phyloP scores from a whole-genome alignment of 1,139 yeast species.

The Debaryomyces subglobosus region DNA sequence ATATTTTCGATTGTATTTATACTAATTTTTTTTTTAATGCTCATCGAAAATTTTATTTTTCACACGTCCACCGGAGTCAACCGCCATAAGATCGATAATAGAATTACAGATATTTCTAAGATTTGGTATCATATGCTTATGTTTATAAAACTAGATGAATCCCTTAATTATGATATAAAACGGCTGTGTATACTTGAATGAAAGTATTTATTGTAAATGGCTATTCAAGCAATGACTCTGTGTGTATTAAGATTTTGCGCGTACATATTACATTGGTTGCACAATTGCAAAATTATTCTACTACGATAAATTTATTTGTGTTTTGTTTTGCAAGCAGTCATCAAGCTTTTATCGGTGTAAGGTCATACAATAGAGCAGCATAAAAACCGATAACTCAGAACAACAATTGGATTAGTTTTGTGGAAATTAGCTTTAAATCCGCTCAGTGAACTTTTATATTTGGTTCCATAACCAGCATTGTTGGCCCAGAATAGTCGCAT shows the following conservation, averaged over 20 bases:
- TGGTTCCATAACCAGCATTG: background rate
- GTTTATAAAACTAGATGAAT: background rate
- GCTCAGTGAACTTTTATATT: background rate
- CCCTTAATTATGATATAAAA: background rate
- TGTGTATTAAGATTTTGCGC: background rate
- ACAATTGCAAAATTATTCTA: constrained; percentile 7
- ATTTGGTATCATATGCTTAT: background rate
- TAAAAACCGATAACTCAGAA: too few species aligned
- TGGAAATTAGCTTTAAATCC: background rate
- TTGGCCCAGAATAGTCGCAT: background rate
- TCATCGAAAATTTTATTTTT: constrained; percentile 4
- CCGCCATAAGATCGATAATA: background rate
- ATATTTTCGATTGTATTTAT: background rate
- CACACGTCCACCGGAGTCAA: constrained; percentile 3
- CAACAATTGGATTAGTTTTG: background rate
- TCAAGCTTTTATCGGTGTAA: too few species aligned
- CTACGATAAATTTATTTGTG: background rate
- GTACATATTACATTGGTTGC: background rate
- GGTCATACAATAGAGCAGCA: too few species aligned
- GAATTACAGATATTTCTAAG: background rate
- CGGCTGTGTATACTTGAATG: background rate
- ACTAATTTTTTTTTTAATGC: constrained; percentile 4
- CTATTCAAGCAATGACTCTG: background rate
- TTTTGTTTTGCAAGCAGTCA: background rate
- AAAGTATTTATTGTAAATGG: background rate